phyloP scores from a whole-genome alignment of 2,329 filamentous ascomycete genomes.

The Epichloe glyceriae region DNA sequence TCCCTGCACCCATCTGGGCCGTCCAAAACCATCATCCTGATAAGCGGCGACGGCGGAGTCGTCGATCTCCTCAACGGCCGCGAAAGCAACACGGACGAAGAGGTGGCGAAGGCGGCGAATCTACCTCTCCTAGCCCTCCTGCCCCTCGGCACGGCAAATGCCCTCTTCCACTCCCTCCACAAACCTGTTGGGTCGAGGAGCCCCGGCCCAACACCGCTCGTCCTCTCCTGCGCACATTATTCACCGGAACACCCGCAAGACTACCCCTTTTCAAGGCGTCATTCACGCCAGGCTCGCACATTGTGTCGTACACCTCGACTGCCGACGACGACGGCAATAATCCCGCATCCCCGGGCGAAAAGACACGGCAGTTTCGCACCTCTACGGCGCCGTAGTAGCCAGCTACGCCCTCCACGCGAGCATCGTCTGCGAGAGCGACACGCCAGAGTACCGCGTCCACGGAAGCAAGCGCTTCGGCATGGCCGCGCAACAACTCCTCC shows the following conservation, averaged over 20 bases:
- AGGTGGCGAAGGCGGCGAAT: neutral
- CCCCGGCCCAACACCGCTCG: conserved; percentile 26
- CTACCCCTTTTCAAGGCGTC: conserved; percentile 50
- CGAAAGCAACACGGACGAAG: conserved; percentile 7
- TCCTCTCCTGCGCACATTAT: conserved; percentile 44
- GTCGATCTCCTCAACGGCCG: conserved; percentile 64
- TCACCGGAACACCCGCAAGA: conserved; percentile 39
- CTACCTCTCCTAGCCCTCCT: conserved; percentile 38
- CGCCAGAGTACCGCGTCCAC: conserved; percentile 61
- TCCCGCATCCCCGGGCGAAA: conserved; percentile 13
- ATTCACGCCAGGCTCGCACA: conserved; percentile 45
- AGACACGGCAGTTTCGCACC: conserved; percentile 22
- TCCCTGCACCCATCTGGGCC: conserved; percentile 14
- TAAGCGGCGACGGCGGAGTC: conserved; percentile 80
- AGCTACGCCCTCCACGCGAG: conserved; percentile 86
- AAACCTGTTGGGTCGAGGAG: conserved; percentile 36
- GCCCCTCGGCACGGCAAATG: conserved; percentile 54
- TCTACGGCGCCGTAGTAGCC: conserved; percentile 70
- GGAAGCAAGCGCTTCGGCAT: conserved; percentile 72
- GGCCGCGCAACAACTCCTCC: conserved; percentile 66
- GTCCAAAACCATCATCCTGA: conserved; percentile 52
- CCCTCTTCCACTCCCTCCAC: conserved; percentile 49
- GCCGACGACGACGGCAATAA: neutral
- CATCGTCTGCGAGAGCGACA: conserved; percentile 85
- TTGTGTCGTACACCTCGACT: conserved; percentile 24